Evolutionary conservation across 345 rosid genomes (phyloP).

Genomic region (Eucalyptus globulus): DNA sequence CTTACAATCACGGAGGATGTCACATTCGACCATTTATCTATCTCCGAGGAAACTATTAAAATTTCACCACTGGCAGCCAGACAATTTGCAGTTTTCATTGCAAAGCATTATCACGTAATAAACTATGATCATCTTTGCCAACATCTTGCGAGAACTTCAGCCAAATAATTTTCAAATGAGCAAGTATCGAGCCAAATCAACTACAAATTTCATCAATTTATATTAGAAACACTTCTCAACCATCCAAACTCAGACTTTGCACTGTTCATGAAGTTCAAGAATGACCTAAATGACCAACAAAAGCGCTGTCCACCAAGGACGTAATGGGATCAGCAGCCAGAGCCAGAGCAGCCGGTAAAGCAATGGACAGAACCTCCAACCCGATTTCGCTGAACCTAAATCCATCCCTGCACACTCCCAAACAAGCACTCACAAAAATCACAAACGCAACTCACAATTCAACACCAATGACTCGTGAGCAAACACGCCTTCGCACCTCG

Average conservation of each 20-base stretch:
- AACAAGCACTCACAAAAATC: background rate
- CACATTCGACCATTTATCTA: background rate
- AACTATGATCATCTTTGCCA: background rate
- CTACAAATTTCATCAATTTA: background rate
- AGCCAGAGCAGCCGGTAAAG: constrained; percentile 90
- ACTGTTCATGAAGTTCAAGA: background rate
- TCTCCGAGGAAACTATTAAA: background rate
- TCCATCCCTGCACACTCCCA: constrained; percentile 8
- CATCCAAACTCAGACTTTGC: background rate
- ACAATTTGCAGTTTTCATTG: background rate
- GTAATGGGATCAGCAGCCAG: constrained; percentile 86
- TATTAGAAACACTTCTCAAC: background rate
- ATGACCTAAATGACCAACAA: constrained; percentile 77
- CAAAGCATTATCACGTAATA: background rate
- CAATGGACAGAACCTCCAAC: constrained; percentile 65
- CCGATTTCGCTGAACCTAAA: constrained; percentile 50
- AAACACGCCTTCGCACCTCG: background rate
- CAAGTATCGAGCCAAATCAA: background rate
- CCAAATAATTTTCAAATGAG: background rate
- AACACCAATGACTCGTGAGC: background rate
- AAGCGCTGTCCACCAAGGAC: constrained; percentile 78
- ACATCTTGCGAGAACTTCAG: background rate
- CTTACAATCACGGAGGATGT: background rate
- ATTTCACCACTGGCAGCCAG: background rate
- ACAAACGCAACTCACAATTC: background rate